Evolutionary conservation across 2,329 filamentous ascomycete genomes (phyloP), one percentile per base, ranked within the genome.

Genomic region (Colletotrichum salicis): DNA sequence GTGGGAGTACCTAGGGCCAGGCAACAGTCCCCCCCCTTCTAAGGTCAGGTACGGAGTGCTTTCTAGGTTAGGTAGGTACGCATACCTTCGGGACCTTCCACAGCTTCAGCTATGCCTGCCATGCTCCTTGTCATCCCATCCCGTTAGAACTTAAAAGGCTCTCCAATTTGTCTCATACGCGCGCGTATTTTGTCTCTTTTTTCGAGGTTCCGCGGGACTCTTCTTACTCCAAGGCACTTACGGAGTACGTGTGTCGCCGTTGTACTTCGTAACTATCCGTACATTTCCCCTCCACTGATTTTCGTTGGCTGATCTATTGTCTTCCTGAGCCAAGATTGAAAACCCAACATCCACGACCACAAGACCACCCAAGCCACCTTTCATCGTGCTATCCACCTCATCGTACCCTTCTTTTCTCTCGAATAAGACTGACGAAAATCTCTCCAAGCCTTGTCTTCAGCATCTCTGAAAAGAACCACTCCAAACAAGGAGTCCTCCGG

Each of bases 311-410:
- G 15, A 8, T 22, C 55, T 4, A 57, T 33, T 31, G 19, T 22
- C 29, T n/a, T 31, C n/a, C 29, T 31, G 8, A 29, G 24, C 15
- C 19, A 19, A 27, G 12, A 37, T 41, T 33, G 29, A 54, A 58
- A 19, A 51, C n/a, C 45, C 19, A 45, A 48, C 19, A 15, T n/a
- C 48, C 8, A 48, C 48, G 33, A 52, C 13, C 54, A 73, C 7
- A 78, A 73, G 67, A 76, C 76, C 29, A 66, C 61, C 62, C 55
- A 70, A 69, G 63, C 70, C 69, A 71, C 59, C 35, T 31, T 56
- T 33, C 37, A 59, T 59, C 54, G 52, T 64, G 64, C 57, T 27
- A 58, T 33, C 45, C 27, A 37, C 45, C n/a, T n/a, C 48, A 60
- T 55, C 41, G 27, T 41, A 55, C 15, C 11, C 52, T 68, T 35